phyloP scores from a whole-genome alignment of 2,329 filamentous ascomycete genomes.

The Paraphaeosphaeria sporulosa region DNA sequence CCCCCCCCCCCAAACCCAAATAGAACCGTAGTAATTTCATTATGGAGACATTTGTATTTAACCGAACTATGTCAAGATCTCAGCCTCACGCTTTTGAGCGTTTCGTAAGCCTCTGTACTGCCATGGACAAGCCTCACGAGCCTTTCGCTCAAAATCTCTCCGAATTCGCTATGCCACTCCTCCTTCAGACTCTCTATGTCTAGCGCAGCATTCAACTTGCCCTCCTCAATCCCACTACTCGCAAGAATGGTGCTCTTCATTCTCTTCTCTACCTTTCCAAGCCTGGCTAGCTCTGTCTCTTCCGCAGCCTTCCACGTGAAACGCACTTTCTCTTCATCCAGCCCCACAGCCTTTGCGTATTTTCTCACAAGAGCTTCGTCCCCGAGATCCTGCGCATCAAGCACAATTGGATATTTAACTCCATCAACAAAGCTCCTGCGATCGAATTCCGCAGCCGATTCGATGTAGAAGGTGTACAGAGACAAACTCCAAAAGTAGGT shows the following conservation, averaged over 20 bases:
- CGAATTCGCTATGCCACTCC: slow-evolving; percentile 31
- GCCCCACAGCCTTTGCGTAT: slow-evolving; percentile 24
- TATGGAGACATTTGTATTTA: no score
- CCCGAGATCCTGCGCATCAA: slow-evolving; percentile 29
- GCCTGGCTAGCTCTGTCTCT: slow-evolving; percentile 12
- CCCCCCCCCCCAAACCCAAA: no score
- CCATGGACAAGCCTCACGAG: slow-evolving; percentile 19
- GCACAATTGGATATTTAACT: slow-evolving; percentile 22
- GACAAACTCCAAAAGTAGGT: slow-evolving; percentile 26
- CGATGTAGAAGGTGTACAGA: slow-evolving; percentile 23
- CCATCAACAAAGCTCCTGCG: slow-evolving; percentile 2
- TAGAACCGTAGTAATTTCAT: no score
- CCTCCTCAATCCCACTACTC: slow-evolving; percentile 24
- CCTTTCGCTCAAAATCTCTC: slow-evolving; percentile 19
- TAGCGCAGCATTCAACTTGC: slow-evolving; percentile 18
- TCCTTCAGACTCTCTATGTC: slow-evolving; percentile 17
- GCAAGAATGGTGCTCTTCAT: slow-evolving; percentile 31
- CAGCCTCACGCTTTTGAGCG: slow-evolving; percentile 23
- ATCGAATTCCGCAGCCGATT: background rate
- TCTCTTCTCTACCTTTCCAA: slow-evolving; percentile 17
- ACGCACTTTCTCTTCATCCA: slow-evolving; percentile 19
- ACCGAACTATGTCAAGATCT: background rate
- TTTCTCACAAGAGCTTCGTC: slow-evolving; percentile 17
- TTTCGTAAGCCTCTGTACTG: slow-evolving; percentile 27
- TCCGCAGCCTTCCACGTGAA: slow-evolving; percentile 24